Base-by-base conservation (phyloP, 192 early-diverging fungal genomes). In the Coemansia furcata region DNA sequence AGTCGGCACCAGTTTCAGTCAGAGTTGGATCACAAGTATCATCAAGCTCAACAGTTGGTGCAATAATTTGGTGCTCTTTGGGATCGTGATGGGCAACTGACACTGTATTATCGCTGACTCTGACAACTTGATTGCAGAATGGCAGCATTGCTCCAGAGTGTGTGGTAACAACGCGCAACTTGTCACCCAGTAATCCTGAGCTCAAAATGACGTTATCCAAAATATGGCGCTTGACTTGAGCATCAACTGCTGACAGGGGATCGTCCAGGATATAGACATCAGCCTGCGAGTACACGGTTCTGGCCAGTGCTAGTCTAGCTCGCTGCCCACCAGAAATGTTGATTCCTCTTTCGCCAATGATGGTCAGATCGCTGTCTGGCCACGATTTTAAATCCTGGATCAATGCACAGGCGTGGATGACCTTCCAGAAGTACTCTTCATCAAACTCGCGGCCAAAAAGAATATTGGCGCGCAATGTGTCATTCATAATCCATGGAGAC, bases 401-500 rank as follows among this genome's bases (percentile, higher is more conserved):
- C 60, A 62, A 15, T 2, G 60, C 60, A 40, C 60, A 62, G 29
- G 60, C 60, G n/a, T 32, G 19, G 15, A 61, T 7, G 6, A 61
- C 59, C 35, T 61, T 61, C 26, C 40, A 37, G 19, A 38, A 61
- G 43, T 62, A 49, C 42, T 49, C 63, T 11, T 37, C 19, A 44
- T 71, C 69, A 38, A 59, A 71, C 1, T 47, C 26, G n/a, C 55
- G 62, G 3, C 69, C 69, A 61, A 71, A 65, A 11, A 65, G 6
- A 14, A 71, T 64, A 12, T 71, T 71, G 3, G 54, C 55, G 1
- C 69, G 39, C 33, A 71, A 14, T 0, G 69, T 65, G 2, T 44
- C 62, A 42, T 47, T 65, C 62, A 71, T 58, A 29, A 71, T 62
- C 60, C 60, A 62, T 0, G 93, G 85, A 8, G 85, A 26, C 23